A percentile compares a stretch with the other conserved stretches of the same genome.
Evolutionary conservation across 805 yeast genomes (phyloP).

Genomic region (Starmerella floris): DNA sequence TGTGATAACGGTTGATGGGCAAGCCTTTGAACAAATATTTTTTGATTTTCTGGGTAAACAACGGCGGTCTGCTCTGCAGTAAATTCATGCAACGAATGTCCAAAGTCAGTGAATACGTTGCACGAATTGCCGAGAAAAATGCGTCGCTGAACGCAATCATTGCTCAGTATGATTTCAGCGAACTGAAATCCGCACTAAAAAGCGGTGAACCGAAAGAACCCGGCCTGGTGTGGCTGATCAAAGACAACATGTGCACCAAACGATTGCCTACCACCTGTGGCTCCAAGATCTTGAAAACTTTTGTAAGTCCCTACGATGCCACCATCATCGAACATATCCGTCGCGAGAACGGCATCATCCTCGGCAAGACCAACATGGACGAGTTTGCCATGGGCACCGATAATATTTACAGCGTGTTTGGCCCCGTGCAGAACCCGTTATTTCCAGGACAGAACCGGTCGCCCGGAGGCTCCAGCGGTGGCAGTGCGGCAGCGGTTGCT

Average conservation of each 20-base stretch:
- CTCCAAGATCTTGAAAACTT: conserved; percentile 46
- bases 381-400: conserved; percentile 91
- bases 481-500: conserved; percentile 86
- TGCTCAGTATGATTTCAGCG: conserved; percentile 16
- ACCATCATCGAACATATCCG: conserved; percentile 50
- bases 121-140: conserved; percentile 8
- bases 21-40: too few relatives aligned
- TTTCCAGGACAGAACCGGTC: conserved; percentile 29
- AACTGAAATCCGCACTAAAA: conserved; percentile 1
- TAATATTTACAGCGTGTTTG: conserved; percentile 27
- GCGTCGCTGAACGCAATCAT: conserved; percentile 24
- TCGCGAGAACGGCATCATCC: conserved; percentile 33
- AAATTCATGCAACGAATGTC: conserved; percentile 6
- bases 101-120: conserved; percentile 1
- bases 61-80: too few relatives aligned
- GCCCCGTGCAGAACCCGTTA: conserved; percentile 32
- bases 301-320: conserved; percentile 67
- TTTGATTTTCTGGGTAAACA: too few relatives aligned
- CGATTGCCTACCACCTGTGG: conserved; percentile 66
- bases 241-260: conserved; percentile 68
- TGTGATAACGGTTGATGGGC: too few relatives aligned
- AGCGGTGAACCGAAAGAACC: not conserved
- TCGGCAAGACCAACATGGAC: conserved; percentile 86
- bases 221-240: conserved; percentile 36
- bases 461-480: conserved; percentile 93